Conservation (phyloP, 257 asterid species). For the Cynanchum wilfordii region DNA sequence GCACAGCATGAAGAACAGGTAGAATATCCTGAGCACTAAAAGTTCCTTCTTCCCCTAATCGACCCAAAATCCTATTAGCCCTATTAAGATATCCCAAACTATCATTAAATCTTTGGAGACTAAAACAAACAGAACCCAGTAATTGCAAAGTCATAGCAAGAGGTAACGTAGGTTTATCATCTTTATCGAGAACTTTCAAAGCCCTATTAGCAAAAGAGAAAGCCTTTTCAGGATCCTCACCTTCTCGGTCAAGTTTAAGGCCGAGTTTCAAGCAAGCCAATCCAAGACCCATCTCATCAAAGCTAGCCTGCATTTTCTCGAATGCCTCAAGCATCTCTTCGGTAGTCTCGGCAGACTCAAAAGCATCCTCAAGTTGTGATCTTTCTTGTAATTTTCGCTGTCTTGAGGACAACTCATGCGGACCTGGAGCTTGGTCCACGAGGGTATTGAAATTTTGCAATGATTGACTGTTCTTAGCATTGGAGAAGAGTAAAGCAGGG, state of each 20-base stretch:
- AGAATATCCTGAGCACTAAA: slow-evolving; percentile 40
- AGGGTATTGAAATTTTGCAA: slow-evolving; percentile 41
- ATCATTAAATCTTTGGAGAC: slow-evolving; percentile 65
- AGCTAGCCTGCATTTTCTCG: slow-evolving; percentile 56
- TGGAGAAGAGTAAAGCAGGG: slow-evolving; percentile 32
- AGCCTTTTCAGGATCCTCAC: slow-evolving; percentile 65
- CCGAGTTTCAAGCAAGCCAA: slow-evolving; percentile 80
- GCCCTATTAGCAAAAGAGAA: slow-evolving; percentile 68
- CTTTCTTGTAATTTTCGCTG: slow-evolving; percentile 62
- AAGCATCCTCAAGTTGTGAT: slow-evolving; percentile 71
- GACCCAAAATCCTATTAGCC: slow-evolving; percentile 62
- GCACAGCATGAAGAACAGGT: slow-evolving; percentile 75
- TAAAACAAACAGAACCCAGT: slow-evolving; percentile 66
- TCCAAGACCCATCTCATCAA: slow-evolving; percentile 69
- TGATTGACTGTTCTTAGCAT: slow-evolving; percentile 14
- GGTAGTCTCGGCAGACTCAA: slow-evolving; percentile 68
- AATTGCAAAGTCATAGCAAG: slow-evolving; percentile 84
- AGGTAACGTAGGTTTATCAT: slow-evolving; percentile 54
- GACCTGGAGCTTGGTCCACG: slow-evolving; percentile 34
- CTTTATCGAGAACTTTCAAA: slow-evolving; percentile 50
- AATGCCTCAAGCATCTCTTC: slow-evolving; percentile 74
- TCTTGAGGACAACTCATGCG: slow-evolving; percentile 51
- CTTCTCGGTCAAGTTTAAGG: slow-evolving; percentile 75
- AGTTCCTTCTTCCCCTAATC: slow-evolving; percentile 46
- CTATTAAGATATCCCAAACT: slow-evolving; percentile 81